Conservation (phyloP, 1,284 basidiomycete genomes). For the Leccinum insolens region DNA sequence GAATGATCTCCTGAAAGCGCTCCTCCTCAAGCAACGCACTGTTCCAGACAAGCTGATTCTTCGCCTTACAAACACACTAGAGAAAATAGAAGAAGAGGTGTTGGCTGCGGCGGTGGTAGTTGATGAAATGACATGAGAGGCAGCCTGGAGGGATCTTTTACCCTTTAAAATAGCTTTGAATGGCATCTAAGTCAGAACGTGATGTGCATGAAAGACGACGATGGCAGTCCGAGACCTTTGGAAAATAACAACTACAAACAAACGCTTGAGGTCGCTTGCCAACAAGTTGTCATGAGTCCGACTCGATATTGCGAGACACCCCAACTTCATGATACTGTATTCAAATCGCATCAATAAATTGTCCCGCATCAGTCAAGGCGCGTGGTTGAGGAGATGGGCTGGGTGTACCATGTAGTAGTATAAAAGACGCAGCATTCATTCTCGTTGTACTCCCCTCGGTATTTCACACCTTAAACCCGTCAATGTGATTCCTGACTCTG, state of each 20-base stretch:
- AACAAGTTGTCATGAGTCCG: no score
- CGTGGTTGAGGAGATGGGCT: no score
- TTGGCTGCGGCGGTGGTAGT: conserved; percentile 53
- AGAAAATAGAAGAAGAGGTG: conserved; percentile 53
- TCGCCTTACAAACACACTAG: conserved; percentile 48
- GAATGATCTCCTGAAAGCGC: conserved; percentile 42
- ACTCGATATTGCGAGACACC: no score
- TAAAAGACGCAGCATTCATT: no score
- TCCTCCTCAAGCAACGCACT: conserved; percentile 30
- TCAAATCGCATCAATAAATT: no score
- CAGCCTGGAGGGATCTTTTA: conserved; percentile 52
- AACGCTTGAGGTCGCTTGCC: no score
- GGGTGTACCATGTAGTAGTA: no score
- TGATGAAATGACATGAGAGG: conserved; percentile 47
- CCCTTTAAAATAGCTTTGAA: conserved; percentile 40
- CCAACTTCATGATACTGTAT: no score
- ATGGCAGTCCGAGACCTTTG: conserved; percentile 16
- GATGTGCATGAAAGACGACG: conserved; percentile 21
- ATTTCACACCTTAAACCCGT: no score
- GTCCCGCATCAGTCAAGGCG: no score
- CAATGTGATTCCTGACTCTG: background rate
- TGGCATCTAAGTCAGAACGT: conserved; percentile 25
- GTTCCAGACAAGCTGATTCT: conserved; percentile 43
- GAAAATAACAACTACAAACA: conserved; percentile 32
- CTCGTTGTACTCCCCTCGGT: no score